Conservation (phyloP, 257 asterid species). For the Mentha longifolia region DNA sequence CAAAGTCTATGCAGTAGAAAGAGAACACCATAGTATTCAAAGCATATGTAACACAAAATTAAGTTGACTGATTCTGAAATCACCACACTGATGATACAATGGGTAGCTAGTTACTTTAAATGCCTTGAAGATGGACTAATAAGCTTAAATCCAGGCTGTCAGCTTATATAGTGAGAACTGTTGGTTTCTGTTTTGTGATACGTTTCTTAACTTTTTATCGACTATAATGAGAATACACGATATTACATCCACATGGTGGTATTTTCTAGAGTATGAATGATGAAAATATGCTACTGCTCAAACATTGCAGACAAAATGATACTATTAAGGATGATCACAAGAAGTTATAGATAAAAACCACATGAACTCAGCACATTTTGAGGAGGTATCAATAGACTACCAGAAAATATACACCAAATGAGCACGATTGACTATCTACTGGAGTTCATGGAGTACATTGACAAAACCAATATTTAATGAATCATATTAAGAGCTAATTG, state of each 20-base stretch:
- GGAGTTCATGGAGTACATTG: neutral
- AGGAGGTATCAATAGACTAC: neutral
- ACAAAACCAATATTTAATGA: neutral
- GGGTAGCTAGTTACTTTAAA: conserved; percentile 15
- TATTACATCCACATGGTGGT: neutral
- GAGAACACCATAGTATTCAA: conserved; percentile 8
- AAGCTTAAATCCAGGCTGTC: conserved; percentile 2
- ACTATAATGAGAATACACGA: neutral
- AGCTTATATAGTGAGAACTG: conserved; percentile 3
- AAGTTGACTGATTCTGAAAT: neutral
- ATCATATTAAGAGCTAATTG: neutral
- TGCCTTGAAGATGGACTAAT: conserved; percentile 11
- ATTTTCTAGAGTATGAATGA: neutral
- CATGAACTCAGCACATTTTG: neutral
- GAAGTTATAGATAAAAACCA: neutral
- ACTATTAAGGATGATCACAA: neutral
- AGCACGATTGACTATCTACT: neutral
- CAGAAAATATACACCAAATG: neutral
- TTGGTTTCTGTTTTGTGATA: conserved; percentile 10
- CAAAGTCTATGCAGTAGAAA: conserved; percentile 11
- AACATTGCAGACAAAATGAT: neutral
- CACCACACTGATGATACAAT: conserved; percentile 1
- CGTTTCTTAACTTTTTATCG: neutral
- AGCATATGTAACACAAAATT: conserved; percentile 3
- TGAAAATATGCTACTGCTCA: neutral